phyloP scores from a whole-genome alignment of 176 grass and related monocot genomes.

The Oryza coarctata region DNA sequence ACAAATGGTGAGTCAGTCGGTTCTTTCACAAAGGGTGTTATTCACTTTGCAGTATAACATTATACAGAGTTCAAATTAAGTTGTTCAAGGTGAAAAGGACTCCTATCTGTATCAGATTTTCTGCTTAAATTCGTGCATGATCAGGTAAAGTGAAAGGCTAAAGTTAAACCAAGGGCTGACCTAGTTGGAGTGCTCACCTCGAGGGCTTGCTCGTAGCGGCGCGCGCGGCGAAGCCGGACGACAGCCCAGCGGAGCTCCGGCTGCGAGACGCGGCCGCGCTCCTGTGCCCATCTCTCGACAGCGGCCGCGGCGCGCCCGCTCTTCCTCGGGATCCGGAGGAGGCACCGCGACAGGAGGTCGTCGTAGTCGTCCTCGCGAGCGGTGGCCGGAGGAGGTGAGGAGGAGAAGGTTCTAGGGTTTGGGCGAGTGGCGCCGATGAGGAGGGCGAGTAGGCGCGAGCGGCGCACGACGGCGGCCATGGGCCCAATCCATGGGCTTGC shows the following conservation, averaged over 20 bases:
- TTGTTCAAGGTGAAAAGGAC: background rate
- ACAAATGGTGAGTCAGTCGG: no score
- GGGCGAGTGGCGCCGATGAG: constrained; percentile 18
- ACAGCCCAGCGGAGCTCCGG: constrained; percentile 43
- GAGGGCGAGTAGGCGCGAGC: background rate
- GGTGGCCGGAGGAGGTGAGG: background rate
- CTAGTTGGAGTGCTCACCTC: constrained; percentile 39
- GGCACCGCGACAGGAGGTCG: constrained; percentile 30
- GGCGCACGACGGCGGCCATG: constrained; percentile 34
- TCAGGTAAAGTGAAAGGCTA: background rate
- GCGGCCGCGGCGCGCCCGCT: constrained; percentile 24
- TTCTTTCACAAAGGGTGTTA: no score
- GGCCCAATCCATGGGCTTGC: background rate
- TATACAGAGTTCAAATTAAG: background rate
- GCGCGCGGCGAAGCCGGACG: constrained; percentile 36
- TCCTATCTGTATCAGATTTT: background rate
- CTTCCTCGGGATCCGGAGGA: constrained; percentile 42
- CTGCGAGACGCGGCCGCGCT: constrained; percentile 31
- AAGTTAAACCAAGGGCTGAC: background rate
- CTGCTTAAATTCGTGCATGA: constrained; percentile 13
- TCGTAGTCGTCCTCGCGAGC: background rate
- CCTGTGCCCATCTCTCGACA: constrained; percentile 49
- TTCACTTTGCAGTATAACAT: background rate
- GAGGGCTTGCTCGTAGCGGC: constrained; percentile 65
- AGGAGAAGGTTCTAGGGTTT: constrained; percentile 35